Conservation (phyloP, 2,329 filamentous ascomycete species). For the Neonectria hederae region DNA sequence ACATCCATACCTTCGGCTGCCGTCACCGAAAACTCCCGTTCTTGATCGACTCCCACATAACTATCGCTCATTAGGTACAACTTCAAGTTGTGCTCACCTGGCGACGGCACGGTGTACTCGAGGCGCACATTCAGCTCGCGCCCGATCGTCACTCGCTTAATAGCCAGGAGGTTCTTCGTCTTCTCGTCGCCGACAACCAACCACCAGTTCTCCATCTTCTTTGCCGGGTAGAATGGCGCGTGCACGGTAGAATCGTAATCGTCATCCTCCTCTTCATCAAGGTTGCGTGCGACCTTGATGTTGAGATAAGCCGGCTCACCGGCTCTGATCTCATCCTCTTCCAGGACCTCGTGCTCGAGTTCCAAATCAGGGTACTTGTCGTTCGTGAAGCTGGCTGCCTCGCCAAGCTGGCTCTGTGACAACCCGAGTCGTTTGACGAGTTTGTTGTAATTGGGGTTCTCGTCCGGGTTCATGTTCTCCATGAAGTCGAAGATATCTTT, state of each 20-base stretch:
- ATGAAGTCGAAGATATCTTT: conserved; percentile 98
- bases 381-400: conserved; percentile 96
- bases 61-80: conserved; percentile 97
- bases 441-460: conserved; percentile 82
- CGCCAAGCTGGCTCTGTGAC: conserved; percentile 80
- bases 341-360: conserved; percentile 86
- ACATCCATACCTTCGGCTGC: conserved; percentile 96
- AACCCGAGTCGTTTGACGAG: conserved; percentile 83
- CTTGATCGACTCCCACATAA: conserved; percentile 97
- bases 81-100: conserved; percentile 88
- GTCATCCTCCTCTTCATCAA: conserved; percentile 70
- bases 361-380: conserved; percentile 96
- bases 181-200: conserved; percentile 93
- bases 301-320: conserved; percentile 84
- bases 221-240: conserved; percentile 90
- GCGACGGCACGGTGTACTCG: conserved; percentile 86
- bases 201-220: conserved; percentile 99
- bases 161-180: conserved; percentile 86
- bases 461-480: conserved; percentile 96
- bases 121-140: conserved; percentile 80
- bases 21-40: conserved; percentile 84
- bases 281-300: conserved; percentile 84
- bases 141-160: conserved; percentile 92
- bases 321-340: conserved; percentile 80
- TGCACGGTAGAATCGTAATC: conserved; percentile 87